Base-by-base conservation (phyloP, 331 rosid genomes). In the Saraca asoca region DNA sequence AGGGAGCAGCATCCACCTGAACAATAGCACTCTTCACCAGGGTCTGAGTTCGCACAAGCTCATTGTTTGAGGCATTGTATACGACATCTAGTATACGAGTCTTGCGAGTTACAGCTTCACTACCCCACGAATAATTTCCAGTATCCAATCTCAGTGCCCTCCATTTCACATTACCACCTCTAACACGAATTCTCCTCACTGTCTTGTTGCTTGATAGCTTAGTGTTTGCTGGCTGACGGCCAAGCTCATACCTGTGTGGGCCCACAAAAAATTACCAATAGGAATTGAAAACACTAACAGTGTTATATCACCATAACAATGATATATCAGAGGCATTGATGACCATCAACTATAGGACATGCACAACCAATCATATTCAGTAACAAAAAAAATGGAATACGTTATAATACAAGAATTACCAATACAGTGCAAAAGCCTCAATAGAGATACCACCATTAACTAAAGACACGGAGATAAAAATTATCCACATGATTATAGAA, bases 121-220 rank as follows among this genome's bases (percentile, higher is more conserved):
- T 79, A 42, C 84, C 79, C 87, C 87, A 82, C 0, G 81, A 75
- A 38, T 46, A 82, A 44, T 82, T 82, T 12, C 87, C 87, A 2
- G 87, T 82, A 52, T 82, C 87, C 79, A 82, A 82, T 56, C 87
- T 76, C 46, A 82, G 7, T 2, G 87, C 87, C 31, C 87, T 75
- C 87, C 87, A 79, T 9, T 82, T 82, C 62, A 82, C 87, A 75
- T 82, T 79, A 11, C 84, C 87, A 59, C 87, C 84, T 44, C 87
- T 75, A 0, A 82, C 87, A 64, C 84, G 84, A 5, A 82, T 51
- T 61, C 87, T 79, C 37, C 87, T 58, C 2, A 82, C 67, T 2
- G 87, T 79, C 72, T 82, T 82, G 81, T 82, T 79, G 69, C 87
- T 75, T 14, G 87, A 82, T 0, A 82, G 62, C 68, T 82, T 79